phyloP scores from a whole-genome alignment of 371 early-diverging fungal genomes.

The Parasitella parasitica region DNA sequence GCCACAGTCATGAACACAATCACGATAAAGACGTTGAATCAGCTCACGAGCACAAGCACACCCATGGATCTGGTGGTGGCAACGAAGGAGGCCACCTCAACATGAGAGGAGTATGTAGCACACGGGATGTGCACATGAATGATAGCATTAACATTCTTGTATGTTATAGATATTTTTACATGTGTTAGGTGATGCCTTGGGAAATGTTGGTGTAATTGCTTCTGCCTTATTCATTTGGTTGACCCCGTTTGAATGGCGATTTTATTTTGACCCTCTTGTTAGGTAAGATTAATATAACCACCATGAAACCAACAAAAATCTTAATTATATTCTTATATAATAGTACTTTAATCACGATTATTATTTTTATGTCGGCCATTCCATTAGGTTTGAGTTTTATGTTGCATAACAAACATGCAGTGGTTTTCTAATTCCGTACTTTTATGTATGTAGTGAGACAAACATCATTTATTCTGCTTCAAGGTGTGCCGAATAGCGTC shows the following conservation, averaged over 20 bases:
- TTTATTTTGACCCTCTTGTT: conserved; percentile 77
- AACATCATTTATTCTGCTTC: conserved; percentile 82
- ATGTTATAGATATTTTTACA: conserved; percentile 77
- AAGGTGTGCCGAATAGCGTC: conserved; percentile 77
- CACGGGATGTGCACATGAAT: no score
- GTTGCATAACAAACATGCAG: not conserved
- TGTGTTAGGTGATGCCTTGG: conserved; percentile 94
- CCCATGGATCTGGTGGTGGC: conserved; percentile 8
- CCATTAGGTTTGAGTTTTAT: conserved; percentile 32
- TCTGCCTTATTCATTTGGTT: conserved; percentile 82
- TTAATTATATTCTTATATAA: not conserved
- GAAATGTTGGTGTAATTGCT: conserved; percentile 88
- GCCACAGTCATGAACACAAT: conserved; percentile 23
- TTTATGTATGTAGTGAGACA: conserved; percentile 64
- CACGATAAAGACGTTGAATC: conserved; percentile 32
- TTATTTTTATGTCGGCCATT: conserved; percentile 41
- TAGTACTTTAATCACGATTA: conserved; percentile 37
- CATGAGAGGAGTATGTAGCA: conserved; percentile 73
- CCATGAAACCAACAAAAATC: not conserved
- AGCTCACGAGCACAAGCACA: conserved; percentile 15
- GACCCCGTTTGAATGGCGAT: conserved; percentile 64
- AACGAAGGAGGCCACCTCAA: conserved; percentile 71
- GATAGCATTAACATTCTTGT: not conserved
- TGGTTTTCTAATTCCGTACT: not conserved
- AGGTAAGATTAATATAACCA: conserved; percentile 25